phyloP scores from a whole-genome alignment of 345 rosid species.

The Clausena lansium region DNA sequence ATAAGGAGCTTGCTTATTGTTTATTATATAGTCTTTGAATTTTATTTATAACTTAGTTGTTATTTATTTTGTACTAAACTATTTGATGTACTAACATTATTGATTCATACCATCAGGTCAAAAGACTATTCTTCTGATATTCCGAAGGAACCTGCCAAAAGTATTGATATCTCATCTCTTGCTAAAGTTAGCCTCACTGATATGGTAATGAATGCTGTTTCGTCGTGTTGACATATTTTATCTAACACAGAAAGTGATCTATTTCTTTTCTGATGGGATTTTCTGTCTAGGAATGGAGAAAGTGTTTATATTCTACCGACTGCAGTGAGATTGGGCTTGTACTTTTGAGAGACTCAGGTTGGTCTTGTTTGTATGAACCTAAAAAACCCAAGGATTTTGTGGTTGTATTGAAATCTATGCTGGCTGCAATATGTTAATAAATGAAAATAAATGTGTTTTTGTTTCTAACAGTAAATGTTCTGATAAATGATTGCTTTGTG shows the following conservation, averaged over 20 bases:
- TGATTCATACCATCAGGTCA: conserved; percentile 42
- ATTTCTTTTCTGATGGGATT: conserved; percentile 17
- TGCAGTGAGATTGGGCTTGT: conserved; percentile 90
- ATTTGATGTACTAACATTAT: conserved; percentile 18
- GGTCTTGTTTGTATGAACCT: conserved; percentile 10
- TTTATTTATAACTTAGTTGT: conserved; percentile 5
- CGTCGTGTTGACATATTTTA: not conserved
- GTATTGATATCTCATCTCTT: conserved; percentile 41
- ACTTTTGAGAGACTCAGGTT: conserved; percentile 59
- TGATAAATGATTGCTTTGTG: conserved; percentile 16
- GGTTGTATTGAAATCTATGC: not conserved
- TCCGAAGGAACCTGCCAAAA: conserved; percentile 45
- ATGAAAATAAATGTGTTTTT: not conserved
- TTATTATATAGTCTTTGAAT: not conserved
- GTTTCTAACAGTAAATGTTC: not conserved
- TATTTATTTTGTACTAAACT: not conserved
- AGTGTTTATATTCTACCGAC: conserved; percentile 72
- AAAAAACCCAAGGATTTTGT: not conserved
- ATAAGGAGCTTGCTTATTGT: not conserved
- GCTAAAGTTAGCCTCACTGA: conserved; percentile 55
- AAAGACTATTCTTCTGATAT: conserved; percentile 49
- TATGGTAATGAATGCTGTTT: conserved; percentile 48
- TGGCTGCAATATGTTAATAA: not conserved
- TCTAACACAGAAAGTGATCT: not conserved
- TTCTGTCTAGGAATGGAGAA: conserved; percentile 71